These are phyloP conservation scores for Camptophora hylomeconis DNA, from an alignment of 2,329 filamentous ascomycete genomes.

Conservation along the genomic window DNA sequence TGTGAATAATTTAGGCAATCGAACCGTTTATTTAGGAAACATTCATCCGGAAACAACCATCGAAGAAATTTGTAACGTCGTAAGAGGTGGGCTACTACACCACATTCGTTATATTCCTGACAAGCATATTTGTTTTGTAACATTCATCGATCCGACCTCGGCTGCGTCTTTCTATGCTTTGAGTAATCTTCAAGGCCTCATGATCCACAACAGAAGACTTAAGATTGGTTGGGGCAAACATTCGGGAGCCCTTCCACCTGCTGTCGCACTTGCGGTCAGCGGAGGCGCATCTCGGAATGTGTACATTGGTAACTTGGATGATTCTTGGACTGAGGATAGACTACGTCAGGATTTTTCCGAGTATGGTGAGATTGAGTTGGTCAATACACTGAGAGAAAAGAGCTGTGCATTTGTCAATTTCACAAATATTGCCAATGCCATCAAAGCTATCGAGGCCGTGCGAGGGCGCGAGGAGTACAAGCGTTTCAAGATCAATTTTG, in stretches of 20 bases:
- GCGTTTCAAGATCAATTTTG: slow-evolving; percentile 99
- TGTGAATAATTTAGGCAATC: slow-evolving; percentile 93
- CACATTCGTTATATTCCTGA: slow-evolving; percentile 98
- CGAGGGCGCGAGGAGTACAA: slow-evolving; percentile 91
- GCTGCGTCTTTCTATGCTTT: slow-evolving; percentile 96
- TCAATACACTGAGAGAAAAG: slow-evolving; percentile 95
- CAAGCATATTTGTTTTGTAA: slow-evolving; percentile 99
- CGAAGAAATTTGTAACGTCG: slow-evolving; percentile 98
- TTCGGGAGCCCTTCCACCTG: slow-evolving; percentile 86
- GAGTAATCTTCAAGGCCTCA: slow-evolving; percentile 91
- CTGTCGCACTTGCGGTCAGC: slow-evolving; percentile 89
- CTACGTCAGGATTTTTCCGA: slow-evolving; percentile 93
- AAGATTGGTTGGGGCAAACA: slow-evolving; percentile 99
- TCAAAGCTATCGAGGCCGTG: slow-evolving; percentile 96
- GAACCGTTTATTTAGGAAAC: slow-evolving; percentile 95
- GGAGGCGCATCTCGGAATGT: slow-evolving; percentile 97
- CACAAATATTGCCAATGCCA: slow-evolving; percentile 98
- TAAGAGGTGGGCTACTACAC: slow-evolving; percentile 85
- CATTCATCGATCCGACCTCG: slow-evolving; percentile 96
- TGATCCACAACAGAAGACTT: slow-evolving; percentile 96
- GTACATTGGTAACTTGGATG: slow-evolving; percentile 93
- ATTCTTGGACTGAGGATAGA: slow-evolving; percentile 93
- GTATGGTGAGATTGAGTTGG: slow-evolving; percentile 93
- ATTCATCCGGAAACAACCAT: slow-evolving; percentile 98
- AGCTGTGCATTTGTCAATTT: slow-evolving; percentile 99